These are phyloP conservation scores for Didymella segeticola DNA, from an alignment of 2,329 filamentous ascomycete genomes.

Conservation along the genomic window DNA sequence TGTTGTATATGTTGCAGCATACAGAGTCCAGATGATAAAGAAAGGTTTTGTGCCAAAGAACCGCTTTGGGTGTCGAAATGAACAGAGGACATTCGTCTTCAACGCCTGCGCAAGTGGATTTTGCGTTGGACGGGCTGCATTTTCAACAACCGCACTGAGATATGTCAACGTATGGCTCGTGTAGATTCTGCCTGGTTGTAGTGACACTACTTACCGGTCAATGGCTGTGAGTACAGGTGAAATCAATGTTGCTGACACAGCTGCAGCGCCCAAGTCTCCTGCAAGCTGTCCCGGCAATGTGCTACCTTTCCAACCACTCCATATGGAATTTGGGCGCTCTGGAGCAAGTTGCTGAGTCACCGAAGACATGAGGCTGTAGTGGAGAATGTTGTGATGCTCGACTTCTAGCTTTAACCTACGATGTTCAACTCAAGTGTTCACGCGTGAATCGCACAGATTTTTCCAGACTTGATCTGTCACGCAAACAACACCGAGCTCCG, in stretches of 20 bases:
- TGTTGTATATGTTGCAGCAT: conserved; percentile 37
- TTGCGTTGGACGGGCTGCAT: conserved; percentile 25
- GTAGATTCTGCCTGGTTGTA: neutral
- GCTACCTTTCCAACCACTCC: conserved; percentile 11
- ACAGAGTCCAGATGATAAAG: conserved; percentile 38
- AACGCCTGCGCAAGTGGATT: conserved; percentile 24
- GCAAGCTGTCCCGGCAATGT: conserved; percentile 22
- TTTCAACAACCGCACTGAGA: conserved; percentile 36
- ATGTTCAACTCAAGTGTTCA: neutral
- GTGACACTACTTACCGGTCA: conserved; percentile 29
- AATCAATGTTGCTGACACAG: conserved; percentile 34
- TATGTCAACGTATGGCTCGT: neutral
- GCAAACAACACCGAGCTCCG: neutral
- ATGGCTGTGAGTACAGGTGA: conserved; percentile 36
- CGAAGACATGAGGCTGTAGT: conserved; percentile 4
- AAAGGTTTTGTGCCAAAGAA: conserved; percentile 39
- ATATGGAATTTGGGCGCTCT: neutral
- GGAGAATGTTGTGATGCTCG: neutral
- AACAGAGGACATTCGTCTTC: conserved; percentile 27
- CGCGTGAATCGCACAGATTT: neutral
- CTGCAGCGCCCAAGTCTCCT: conserved; percentile 35
- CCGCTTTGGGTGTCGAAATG: conserved; percentile 28
- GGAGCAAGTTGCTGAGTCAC: conserved; percentile 22
- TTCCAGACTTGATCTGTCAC: neutral
- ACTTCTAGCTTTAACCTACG: neutral